Evolutionary conservation across 441 rosid genomes (phyloP).

Genomic region (Macaranga tanarius): DNA sequence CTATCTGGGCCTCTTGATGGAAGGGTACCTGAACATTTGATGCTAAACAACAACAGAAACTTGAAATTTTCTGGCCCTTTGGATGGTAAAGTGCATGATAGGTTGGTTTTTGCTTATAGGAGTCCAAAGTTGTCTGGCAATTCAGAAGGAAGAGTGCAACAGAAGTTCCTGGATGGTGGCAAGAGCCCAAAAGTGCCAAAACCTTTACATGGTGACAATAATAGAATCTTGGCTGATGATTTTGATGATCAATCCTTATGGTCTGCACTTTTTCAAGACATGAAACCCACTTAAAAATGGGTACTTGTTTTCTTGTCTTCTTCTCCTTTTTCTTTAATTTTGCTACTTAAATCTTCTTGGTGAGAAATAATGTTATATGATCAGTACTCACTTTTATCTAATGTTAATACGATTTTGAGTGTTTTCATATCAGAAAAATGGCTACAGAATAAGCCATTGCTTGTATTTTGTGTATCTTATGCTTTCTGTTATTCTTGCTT

Average conservation of each 20-base stretch:
- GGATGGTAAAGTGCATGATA: slow-evolving; percentile 23
- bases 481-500: background rate
- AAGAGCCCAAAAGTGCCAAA: slow-evolving; percentile 10
- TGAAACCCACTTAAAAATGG: slow-evolving; percentile 59
- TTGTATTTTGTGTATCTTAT: background rate
- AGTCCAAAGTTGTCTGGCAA: slow-evolving; percentile 14
- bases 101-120: slow-evolving; percentile 13
- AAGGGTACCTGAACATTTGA: slow-evolving; percentile 30
- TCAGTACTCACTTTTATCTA: background rate
- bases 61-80: slow-evolving; percentile 54
- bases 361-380: background rate
- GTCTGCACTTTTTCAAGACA: slow-evolving; percentile 58
- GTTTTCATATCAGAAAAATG: background rate
- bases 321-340: background rate
- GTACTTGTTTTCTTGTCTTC: background rate
- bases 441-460: background rate
- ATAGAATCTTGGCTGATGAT: slow-evolving; percentile 24
- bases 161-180: background rate
- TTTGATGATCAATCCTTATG: slow-evolving; percentile 40
- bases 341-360: background rate
- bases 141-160: slow-evolving; percentile 14
- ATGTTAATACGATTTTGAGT: background rate
- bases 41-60: slow-evolving; percentile 30
- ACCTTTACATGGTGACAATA: slow-evolving; percentile 23
- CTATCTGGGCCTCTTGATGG: slow-evolving; percentile 62